Evolutionary conservation across 2,329 filamentous ascomycete species (phyloP), one percentile per base, ranked within the genome.

Genomic region (Fusarium aywerte): DNA sequence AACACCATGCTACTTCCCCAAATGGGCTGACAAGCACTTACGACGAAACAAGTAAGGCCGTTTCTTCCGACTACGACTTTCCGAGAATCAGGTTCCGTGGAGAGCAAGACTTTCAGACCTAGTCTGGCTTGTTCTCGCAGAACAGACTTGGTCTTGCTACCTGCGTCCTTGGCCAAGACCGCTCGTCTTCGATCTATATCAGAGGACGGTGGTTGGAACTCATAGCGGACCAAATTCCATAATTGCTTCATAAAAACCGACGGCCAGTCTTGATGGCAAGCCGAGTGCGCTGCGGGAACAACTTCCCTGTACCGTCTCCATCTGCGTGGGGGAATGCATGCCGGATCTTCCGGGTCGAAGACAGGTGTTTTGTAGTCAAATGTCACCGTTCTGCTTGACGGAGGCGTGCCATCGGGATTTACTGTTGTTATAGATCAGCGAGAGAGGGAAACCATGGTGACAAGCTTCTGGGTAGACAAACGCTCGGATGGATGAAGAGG

Each of bases 351-450:
- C 9, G 57, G 57, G 16, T 62, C n/a, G 10, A 47, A 62, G 18
- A 62, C 21, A n/a, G 35, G 33, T 27, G 48, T 36, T 45, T 62
- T n/a, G 25, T 43, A 62, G 25, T 32, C 20, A 33, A 62, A 40
- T 3, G 16, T 16, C 7, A 32, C 44, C 10, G 42, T 11, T 47
- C 2, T 9, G 45, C 10, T 16, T 15, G 45, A 11, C 7, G 39
- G 16, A 11, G 27, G n/a, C 11, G 31, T 8, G 29, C 38, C 11
- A 10, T 12, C 7, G 4, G 38, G 8, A 15, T 16, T 36, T 15
- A 15, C 33, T 58, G 4, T 20, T 39, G 18, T 5, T 9, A 25
- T 4, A 8, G 8, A 27, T 50, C 7, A 63, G 50, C 9, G 23
- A 12, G 4, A 13, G n/a, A 15, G 16, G 16, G 9, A 12, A 12